Conservation (phyloP, 257 asterid genomes). For the Lithospermum erythrorhizon region DNA sequence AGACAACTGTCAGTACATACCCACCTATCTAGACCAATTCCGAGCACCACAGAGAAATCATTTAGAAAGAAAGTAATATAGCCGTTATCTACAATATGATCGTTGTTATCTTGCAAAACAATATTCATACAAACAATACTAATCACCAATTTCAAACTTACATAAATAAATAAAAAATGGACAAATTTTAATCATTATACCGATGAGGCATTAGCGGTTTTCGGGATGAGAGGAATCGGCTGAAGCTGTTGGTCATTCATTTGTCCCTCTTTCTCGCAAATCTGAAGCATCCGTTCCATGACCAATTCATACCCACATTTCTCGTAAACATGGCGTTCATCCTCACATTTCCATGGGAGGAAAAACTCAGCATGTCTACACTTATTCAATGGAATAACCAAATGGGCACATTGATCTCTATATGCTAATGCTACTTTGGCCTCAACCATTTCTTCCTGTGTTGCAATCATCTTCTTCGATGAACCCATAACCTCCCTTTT, state of each 20-base stretch:
- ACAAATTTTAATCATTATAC: not conserved
- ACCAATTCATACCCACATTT: slow-evolving; percentile 95
- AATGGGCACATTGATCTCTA: slow-evolving; percentile 94
- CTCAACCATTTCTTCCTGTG: slow-evolving; percentile 77
- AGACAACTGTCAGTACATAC: not conserved
- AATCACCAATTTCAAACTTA: too few species aligned
- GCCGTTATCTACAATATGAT: too few species aligned
- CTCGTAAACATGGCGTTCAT: slow-evolving; percentile 74
- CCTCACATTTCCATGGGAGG: slow-evolving; percentile 92
- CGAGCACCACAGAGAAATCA: not conserved
- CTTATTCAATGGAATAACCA: slow-evolving; percentile 78
- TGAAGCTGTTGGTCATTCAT: slow-evolving; percentile 18
- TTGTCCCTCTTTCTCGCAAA: slow-evolving; percentile 75
- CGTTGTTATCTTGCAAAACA: too few species aligned
- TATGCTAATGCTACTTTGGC: slow-evolving; percentile 69
- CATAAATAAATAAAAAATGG: not conserved
- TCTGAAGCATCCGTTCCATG: slow-evolving; percentile 96
- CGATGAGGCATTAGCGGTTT: slow-evolving; percentile 66
- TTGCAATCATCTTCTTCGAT: slow-evolving; percentile 92
- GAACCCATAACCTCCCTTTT: too few species aligned
- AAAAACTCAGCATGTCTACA: slow-evolving; percentile 80
- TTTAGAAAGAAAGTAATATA: too few species aligned
- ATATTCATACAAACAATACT: too few species aligned
- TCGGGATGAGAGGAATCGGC: slow-evolving; percentile 57
- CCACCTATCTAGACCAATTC: not conserved